Base-by-base conservation (phyloP, 1,284 basidiomycete genomes). In the Rhodotorula sp. region DNA sequence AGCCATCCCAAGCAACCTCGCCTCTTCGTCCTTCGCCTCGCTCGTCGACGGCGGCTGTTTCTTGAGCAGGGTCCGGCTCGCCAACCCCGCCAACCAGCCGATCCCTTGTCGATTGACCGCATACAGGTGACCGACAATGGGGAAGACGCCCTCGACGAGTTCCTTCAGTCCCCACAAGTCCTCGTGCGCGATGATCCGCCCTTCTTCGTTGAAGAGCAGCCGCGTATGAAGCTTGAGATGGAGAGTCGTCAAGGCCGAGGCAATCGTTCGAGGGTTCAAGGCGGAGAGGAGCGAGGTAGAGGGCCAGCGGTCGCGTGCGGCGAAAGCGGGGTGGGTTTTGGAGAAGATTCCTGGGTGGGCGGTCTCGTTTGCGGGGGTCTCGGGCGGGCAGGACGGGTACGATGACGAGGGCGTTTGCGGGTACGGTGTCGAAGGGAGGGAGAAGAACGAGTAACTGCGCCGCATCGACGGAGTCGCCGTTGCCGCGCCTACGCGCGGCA, bases 131-230 rank as follows among this genome's bases (percentile, higher is more conserved):
- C 62, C 67, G 20, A 51, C 62, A 51, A 75, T 11, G 30, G 74
- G 74, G n/a, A 76, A 59, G n/a, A 73, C 54, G 51, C 69, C 70
- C 48, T 74, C 72, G 59, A 76, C 62, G 29, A 74, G 47, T 53
- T 76, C 74, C 57, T 70, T 74, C 11, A 76, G 27, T 0, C 72
- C 72, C 64, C 66, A 72, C 15, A 58, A 36, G 47, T 76, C 74
- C 51, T 76, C 74, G 62, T 76, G 74, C 15, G 22, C 17, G 51
- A 66, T 64, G 49, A 76, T 70, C 32, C 62, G 60, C 24, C 74
- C 74, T 17, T 68, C 64, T 46, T 72, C 70, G 58, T 68, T 68
- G 64, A 76, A 74, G 6, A 74, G 56, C 24, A 76, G 58, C 13
- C 62, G 63, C 6, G 71, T 71, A 48, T 73, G 68, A 11, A 75